Evolutionary conservation across 1,284 basidiomycete genomes (phyloP).

Genomic region (Fomes fomentarius): DNA sequence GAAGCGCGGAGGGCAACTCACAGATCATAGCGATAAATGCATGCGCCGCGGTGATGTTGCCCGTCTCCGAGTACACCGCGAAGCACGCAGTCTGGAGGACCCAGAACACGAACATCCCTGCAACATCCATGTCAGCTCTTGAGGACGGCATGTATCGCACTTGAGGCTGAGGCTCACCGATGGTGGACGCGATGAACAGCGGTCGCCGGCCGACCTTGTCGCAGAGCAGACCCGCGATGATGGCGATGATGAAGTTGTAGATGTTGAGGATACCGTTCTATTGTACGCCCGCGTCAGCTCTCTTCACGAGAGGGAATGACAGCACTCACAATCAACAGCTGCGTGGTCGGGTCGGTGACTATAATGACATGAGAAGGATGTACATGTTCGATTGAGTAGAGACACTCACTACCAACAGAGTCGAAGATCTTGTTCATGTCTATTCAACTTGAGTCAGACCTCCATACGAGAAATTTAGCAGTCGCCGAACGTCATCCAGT

Average conservation of each 20-base stretch:
- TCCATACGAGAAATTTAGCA: neutral
- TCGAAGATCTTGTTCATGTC: slow-evolving; percentile 57
- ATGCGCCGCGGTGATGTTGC: slow-evolving; percentile 40
- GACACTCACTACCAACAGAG: slow-evolving; percentile 44
- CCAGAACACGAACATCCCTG: slow-evolving; percentile 47
- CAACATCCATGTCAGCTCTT: neutral
- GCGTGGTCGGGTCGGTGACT: slow-evolving; percentile 53
- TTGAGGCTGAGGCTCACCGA: slow-evolving; percentile 35
- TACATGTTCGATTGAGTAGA: neutral
- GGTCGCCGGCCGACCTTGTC: slow-evolving; percentile 55
- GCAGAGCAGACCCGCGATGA: slow-evolving; percentile 49
- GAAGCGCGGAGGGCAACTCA: slow-evolving; percentile 25
- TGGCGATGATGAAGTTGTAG: slow-evolving; percentile 54
- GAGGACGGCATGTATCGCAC: too few relatives aligned
- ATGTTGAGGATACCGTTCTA: slow-evolving; percentile 57
- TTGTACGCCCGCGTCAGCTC: too few relatives aligned
- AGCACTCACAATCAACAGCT: slow-evolving; percentile 45
- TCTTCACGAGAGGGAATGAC: too few relatives aligned
- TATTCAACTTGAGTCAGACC: neutral
- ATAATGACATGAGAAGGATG: neutral
- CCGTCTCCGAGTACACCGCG: slow-evolving; percentile 39
- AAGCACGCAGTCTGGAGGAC: slow-evolving; percentile 46
- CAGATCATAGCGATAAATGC: slow-evolving; percentile 55
- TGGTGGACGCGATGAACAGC: slow-evolving; percentile 56
- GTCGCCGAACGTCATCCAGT: neutral